Evolutionary conservation across 2,329 filamentous ascomycete genomes (phyloP), one percentile per base, ranked within the genome.

Genomic region (Colletotrichum aenigma): DNA sequence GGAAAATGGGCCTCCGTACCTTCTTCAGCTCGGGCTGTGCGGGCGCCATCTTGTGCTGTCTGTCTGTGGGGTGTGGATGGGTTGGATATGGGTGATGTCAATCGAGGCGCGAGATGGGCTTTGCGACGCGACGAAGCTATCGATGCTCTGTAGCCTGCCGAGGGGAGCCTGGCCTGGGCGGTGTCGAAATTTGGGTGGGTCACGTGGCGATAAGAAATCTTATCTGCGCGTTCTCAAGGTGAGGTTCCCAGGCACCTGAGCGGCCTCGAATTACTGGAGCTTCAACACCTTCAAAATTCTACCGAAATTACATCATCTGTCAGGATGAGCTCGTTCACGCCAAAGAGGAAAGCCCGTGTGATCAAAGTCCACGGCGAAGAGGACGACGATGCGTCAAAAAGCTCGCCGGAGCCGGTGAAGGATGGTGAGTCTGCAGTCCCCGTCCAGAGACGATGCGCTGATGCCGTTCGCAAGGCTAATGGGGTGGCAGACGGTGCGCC

Each of bases 21-120:
- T 98, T 99, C 89, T 98, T 99, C 78, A 99, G 92, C 89, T 99
- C 97, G 82, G 97, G 97, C 88, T 98, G 97, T 85, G 97, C 96
- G 93, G 97, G 96, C 88, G 97, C 95, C 97, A 99, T 99, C 79
- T 89, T 94, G 88, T 99, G 79, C 89, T 94, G 88, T 77, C 65
- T 61, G 65, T 36, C 15, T n/a, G 18, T 48, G 4, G 21, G 34
- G 34, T 30, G 34, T 10, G 28, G 24, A 21, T 68, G 52, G 61
- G 32, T 74, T 38, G 36, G 74, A 62, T 48, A 4, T 69, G 26
- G 67, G 38, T 34, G 64, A 36, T 58, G 60, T 36, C 26, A 36
- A 34, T 62, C 70, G 32, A 68, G 70, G 64, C 71, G 66, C 74
- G 68, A 52, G 36, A 26, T 70, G 62, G 61, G 68, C 64, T 75